A percentile compares a stretch with the other conserved stretches of the same genome.
Evolutionary conservation across 1,139 yeast species (phyloP).

Genomic region (Blastobotrys illinoisensis): DNA sequence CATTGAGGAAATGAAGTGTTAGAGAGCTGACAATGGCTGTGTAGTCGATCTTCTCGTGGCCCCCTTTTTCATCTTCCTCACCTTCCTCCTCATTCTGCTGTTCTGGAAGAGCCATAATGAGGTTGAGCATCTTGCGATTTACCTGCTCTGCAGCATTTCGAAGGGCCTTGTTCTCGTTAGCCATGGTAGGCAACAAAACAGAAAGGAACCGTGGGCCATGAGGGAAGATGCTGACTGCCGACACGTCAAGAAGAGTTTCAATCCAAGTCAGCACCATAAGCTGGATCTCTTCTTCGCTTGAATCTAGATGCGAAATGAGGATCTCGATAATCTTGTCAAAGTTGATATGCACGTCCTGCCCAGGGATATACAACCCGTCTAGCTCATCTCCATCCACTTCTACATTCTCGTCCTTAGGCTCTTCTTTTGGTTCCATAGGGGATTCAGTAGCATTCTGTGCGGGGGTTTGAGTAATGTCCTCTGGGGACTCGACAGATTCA

Average conservation of each 20-base stretch:
- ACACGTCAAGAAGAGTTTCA: slow-evolving; percentile 62
- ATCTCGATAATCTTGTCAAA: slow-evolving; percentile 77
- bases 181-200: slow-evolving; percentile 50
- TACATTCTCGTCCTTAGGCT: neutral
- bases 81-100: slow-evolving; percentile 19
- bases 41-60: slow-evolving; percentile 43
- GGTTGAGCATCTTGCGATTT: slow-evolving; percentile 45
- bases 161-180: slow-evolving; percentile 48
- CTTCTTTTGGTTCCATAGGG: neutral
- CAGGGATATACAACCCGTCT: slow-evolving; percentile 60
- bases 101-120: slow-evolving; percentile 38
- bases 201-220: slow-evolving; percentile 55
- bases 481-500: neutral
- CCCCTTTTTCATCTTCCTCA: slow-evolving; percentile 24
- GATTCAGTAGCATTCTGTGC: neutral
- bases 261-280: slow-evolving; percentile 81
- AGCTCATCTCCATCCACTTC: slow-evolving; percentile 22
- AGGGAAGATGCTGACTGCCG: slow-evolving; percentile 70
- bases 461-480: neutral
- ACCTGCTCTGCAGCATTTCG: slow-evolving; percentile 50
- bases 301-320: slow-evolving; percentile 68
- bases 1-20: slow-evolving; percentile 56
- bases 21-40: slow-evolving; percentile 55
- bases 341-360: slow-evolving; percentile 82
- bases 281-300: slow-evolving; percentile 72